Evolutionary conservation across 768 basidiomycete genomes (phyloP), one percentile per base, ranked within the genome.

Genomic region (Termitomyces sp.): DNA sequence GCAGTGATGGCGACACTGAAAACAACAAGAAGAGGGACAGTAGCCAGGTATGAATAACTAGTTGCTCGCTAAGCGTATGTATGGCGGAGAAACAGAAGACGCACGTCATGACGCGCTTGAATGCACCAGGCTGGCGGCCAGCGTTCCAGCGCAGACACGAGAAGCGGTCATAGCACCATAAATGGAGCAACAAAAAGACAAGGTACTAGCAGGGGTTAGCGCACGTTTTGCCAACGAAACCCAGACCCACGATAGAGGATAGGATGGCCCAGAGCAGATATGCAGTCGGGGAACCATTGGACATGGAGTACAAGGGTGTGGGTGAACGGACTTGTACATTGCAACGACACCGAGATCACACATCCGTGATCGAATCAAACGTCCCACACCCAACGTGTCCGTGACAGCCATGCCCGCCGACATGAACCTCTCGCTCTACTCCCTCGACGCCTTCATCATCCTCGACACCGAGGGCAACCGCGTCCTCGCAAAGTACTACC

Each of bases 381-480:
- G 26, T 36, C 45, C 51, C 51, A 52, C 51, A 39, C 24, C 18
- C 31, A 37, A 51, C 31, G 54, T 51, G 31, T 49, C 49, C 47
- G 45, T 59, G 50, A 55, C 55, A 56, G 29, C 24, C 51, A 47
- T 55, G 51, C 26, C 36, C 47, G 29, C 4, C 22, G 31, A 58
- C 53, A 80, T 86, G 86, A 97, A 96, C 69, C 76, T 97, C 51
- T 87, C 94, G 8, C 79, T 99, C 46, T 95, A 98, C 76, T 87
- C 87, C 65, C 77, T 95, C 58, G 83, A 87, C 47, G 92, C 87
- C 0, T 90, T 98, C 71, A 69, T 99, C 62, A 85, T 98, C 67
- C 87, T 98, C 65, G 97, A 99, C 79, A 78, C 87, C n/a, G 95
- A 98, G 65, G 95, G 95, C 22, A 88, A 92, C 67, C 90, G 97